Percentiles rank a stretch among this genome's conserved stretches.
Evolutionary conservation across 2,329 filamentous ascomycete genomes (phyloP).

Genomic region (Calonectria montana): DNA sequence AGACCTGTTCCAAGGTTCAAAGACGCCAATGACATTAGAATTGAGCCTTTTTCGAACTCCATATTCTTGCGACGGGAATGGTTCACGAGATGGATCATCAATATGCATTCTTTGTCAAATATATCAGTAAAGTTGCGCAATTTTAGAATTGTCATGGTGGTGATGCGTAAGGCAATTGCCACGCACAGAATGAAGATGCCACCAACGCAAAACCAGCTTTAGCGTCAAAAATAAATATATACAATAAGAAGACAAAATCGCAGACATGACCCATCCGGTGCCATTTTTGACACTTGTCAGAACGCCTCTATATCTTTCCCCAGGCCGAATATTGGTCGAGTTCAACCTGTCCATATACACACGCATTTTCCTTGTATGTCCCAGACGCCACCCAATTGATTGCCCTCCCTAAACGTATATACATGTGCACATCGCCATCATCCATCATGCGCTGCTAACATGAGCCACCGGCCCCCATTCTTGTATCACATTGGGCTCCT

Average conservation of each 20-base stretch:
- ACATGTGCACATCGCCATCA: not conserved
- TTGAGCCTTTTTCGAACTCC: too few relatives aligned
- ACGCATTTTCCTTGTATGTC: not conserved
- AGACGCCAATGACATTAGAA: too few relatives aligned
- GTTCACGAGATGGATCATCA: too few relatives aligned
- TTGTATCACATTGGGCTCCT: slow-evolving; percentile 52
- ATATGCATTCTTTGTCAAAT: too few relatives aligned
- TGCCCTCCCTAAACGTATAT: not conserved
- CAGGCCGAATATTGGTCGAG: not conserved
- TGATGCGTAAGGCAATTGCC: too few relatives aligned
- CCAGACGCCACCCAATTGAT: not conserved
- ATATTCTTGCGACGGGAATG: too few relatives aligned
- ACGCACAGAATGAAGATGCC: not conserved
- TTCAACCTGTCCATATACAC: not conserved
- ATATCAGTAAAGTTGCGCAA: too few relatives aligned
- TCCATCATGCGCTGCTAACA: not conserved
- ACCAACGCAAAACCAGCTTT: not conserved
- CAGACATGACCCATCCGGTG: not conserved
- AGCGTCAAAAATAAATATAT: not conserved
- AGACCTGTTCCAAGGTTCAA: too few relatives aligned
- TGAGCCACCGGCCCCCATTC: slow-evolving; percentile 50
- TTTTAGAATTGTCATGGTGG: too few relatives aligned
- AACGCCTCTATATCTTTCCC: not conserved
- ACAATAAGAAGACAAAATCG: not conserved
- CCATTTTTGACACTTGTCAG: not conserved